Base-by-base conservation (phyloP, 768 basidiomycete species). In the Pleurotus tuber-regium region DNA sequence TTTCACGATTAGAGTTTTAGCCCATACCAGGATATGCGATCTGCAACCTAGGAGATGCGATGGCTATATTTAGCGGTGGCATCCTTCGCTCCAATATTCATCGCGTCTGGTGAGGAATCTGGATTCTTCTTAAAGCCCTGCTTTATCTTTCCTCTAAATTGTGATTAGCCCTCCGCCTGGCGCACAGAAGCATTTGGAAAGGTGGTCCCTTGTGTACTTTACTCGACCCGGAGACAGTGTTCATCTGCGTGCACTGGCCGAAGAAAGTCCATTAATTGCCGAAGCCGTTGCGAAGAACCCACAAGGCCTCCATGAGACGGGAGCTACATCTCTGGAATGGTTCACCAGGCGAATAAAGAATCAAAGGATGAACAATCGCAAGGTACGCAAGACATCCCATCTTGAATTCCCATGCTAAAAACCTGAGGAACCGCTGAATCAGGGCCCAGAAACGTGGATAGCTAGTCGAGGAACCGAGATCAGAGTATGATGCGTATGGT, bases 151-250 rank as follows among this genome's bases (percentile, higher is more conserved):
- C 26, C 36, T 18, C 10, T 28, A 24, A 18, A 30, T 39, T 26
- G 4, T 18, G 39, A 38, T 23, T 12, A 71, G 70, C 5, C 69
- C 74, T 12, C 74, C 80, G 0, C 80, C 80, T 0, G 71, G 74
- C 11, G 60, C 56, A 7, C 80, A 82, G 58, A 65, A 54, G 2
- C 57, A 67, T 18, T 57, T 66, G 36, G 71, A 71, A 24, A 65
- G 79, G 6, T 79, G 75, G 70, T 80, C 79, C 18, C 64, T 79
- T 10, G 77, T 77, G 0, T 80, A 71, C 59, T 79, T 82, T 61
- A 74, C 72, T 1, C 67, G 80, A 24, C 78, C 78, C 0, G 74
- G 70, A 3, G 65, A 75, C 58, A 60, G 63, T 10, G 61, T 67
- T 29, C 41, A 63, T 1, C 70, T 79, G 4, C 67, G 63, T 14